Percentiles rank a stretch among this genome's conserved stretches.
These are phyloP conservation scores for Dendrobium huoshanense DNA, from an alignment of 106 monocot genomes.

Conservation along the genomic window DNA sequence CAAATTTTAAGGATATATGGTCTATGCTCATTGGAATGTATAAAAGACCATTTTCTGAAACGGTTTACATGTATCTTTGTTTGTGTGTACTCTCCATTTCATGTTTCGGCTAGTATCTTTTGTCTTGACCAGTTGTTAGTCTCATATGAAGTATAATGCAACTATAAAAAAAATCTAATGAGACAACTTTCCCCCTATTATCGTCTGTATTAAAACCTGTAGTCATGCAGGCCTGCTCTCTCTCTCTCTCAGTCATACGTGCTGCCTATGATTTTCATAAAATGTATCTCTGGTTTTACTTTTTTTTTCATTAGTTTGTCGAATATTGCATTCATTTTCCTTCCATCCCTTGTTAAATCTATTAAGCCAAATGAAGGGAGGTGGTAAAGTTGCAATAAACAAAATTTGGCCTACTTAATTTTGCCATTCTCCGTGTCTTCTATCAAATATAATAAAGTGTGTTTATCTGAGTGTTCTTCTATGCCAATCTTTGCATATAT, in stretches of 20 bases:
- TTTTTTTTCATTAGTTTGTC: neutral
- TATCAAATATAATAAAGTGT: neutral
- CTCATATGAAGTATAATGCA: neutral
- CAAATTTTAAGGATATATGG: neutral
- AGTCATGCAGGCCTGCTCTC: neutral
- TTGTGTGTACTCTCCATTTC: neutral
- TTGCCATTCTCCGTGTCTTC: neutral
- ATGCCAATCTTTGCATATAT: neutral
- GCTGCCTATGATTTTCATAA: neutral
- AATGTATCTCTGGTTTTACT: neutral
- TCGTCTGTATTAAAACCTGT: neutral
- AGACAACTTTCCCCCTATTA: neutral
- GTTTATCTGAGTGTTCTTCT: neutral
- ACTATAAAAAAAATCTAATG: neutral
- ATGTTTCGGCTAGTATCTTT: neutral
- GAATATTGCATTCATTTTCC: neutral
- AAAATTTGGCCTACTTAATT: neutral
- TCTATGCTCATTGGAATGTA: neutral
- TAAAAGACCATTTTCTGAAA: neutral
- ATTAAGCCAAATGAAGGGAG: neutral
- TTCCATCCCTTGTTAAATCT: neutral
- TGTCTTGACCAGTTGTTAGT: neutral
- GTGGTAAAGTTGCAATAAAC: neutral
- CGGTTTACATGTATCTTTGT: neutral
- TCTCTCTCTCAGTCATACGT: neutral